Evolutionary conservation across 768 basidiomycete genomes (phyloP).

Genomic region (Leccinum ochraceum): DNA sequence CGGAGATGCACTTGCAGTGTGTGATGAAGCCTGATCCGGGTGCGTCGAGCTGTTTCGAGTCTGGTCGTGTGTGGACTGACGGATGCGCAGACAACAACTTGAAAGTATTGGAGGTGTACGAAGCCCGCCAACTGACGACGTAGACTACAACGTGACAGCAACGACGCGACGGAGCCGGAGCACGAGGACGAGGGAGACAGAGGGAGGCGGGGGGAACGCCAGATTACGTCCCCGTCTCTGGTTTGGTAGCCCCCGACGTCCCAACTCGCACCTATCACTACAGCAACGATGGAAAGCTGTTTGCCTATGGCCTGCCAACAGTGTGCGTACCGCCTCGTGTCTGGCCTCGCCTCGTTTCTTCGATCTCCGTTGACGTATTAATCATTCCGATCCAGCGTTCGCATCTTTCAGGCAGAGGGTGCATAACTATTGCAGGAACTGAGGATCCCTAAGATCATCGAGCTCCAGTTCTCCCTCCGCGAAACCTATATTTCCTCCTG

Average conservation of each 20-base stretch:
- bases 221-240: no score
- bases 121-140: no score
- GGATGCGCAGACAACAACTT: no score
- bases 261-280: slow-evolving; percentile 78
- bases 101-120: no score
- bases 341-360: slow-evolving; percentile 5
- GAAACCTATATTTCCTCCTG: no score
- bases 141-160: no score
- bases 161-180: no score
- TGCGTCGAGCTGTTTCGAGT: slow-evolving; percentile 37
- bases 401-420: slow-evolving; percentile 74
- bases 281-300: slow-evolving; percentile 84
- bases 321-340: slow-evolving; percentile 50
- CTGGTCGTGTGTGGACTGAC: background rate
- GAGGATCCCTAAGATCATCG: slow-evolving; percentile 68
- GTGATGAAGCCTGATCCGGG: slow-evolving; percentile 91
- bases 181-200: no score
- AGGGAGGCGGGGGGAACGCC: slow-evolving; percentile 48
- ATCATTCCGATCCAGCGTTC: slow-evolving; percentile 48
- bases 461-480: slow-evolving; percentile 41
- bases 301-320: slow-evolving; percentile 78
- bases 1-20: slow-evolving; percentile 69
- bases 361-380: slow-evolving; percentile 16
- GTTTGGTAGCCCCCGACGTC: slow-evolving; percentile 52
- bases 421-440: slow-evolving; percentile 76